A percentile compares a stretch with the other conserved stretches of the same genome.
Conservation (phyloP, 1,284 basidiomycete genomes). For the Ustilago trichophora region DNA sequence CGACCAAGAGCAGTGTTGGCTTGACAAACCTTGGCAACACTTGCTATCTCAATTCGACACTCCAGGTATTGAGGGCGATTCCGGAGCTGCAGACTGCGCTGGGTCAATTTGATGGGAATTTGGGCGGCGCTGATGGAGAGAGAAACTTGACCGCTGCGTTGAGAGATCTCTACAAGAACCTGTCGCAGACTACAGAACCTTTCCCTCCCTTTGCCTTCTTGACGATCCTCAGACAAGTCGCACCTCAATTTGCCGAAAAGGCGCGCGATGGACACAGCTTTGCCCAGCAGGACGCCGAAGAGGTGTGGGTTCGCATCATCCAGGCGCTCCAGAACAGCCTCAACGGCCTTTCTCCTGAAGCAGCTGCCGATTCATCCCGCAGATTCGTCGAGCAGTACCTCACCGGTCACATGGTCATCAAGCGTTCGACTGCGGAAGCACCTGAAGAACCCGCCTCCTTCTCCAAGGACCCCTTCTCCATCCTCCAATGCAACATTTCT, state of each 20-base stretch:
- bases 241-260: conserved; percentile 91
- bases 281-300: conserved; percentile 96
- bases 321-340: conserved; percentile 77
- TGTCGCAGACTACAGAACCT: conserved; percentile 79
- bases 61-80: conserved; percentile 89
- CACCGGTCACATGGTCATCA: conserved; percentile 81
- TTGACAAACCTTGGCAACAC: conserved; percentile 76
- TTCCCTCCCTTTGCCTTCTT: conserved; percentile 80
- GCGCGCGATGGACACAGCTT: conserved; percentile 69
- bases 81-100: conserved; percentile 78
- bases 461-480: conserved; percentile 79
- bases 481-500: conserved; percentile 92
- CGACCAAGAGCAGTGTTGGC: conserved; percentile 67
- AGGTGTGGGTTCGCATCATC: conserved; percentile 88
- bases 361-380: conserved; percentile 20
- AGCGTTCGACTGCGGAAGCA: conserved; percentile 74
- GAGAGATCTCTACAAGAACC: conserved; percentile 77
- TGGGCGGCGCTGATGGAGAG: conserved; percentile 64
- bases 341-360: conserved; percentile 25
- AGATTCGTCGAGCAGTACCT: conserved; percentile 84
- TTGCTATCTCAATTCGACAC: conserved; percentile 94
- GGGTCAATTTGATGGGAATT: conserved; percentile 36
- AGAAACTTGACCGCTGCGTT: conserved; percentile 71
- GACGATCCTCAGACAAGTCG: conserved; percentile 75
- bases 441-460: conserved; percentile 78